These are phyloP conservation scores for Erysimum cheiranthoides DNA, from an alignment of 345 rosid genomes.

Conservation along the genomic window DNA sequence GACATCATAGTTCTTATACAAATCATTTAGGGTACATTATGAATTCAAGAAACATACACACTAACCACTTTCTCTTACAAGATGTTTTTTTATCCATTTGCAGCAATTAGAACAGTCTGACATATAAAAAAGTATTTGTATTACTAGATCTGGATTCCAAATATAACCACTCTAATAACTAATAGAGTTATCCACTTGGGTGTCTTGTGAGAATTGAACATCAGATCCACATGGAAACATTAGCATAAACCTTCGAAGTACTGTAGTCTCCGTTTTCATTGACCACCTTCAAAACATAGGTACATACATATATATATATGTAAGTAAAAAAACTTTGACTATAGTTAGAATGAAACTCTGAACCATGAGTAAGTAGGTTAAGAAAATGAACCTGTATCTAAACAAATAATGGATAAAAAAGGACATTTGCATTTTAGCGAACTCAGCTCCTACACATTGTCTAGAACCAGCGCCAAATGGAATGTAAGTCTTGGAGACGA, in stretches of 20 bases:
- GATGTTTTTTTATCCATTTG: too few species aligned
- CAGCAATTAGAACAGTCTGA: too few species aligned
- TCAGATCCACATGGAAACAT: constrained; percentile 33
- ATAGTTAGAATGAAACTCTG: neutral
- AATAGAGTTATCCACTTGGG: neutral
- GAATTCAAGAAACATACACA: too few species aligned
- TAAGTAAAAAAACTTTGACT: neutral
- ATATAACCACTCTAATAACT: neutral
- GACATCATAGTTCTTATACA: too few species aligned
- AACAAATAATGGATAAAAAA: constrained; percentile 36
- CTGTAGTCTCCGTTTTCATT: constrained; percentile 29
- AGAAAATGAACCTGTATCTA: constrained; percentile 35
- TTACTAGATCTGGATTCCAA: too few species aligned
- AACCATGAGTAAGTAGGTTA: neutral
- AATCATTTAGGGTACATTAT: too few species aligned
- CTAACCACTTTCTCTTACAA: too few species aligned
- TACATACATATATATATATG: constrained; percentile 1
- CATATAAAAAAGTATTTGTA: too few species aligned
- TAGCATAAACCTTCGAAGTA: constrained; percentile 33
- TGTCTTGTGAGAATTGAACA: constrained; percentile 24
- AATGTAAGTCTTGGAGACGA: constrained; percentile 27
- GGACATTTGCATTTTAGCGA: constrained; percentile 32
- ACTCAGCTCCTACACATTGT: constrained; percentile 42
- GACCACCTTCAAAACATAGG: constrained; percentile 31
- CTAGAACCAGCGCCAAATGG: constrained; percentile 42